These are phyloP conservation scores for Tausonia pullulans DNA, from an alignment of 1,284 basidiomycete genomes.

Conservation along the genomic window DNA sequence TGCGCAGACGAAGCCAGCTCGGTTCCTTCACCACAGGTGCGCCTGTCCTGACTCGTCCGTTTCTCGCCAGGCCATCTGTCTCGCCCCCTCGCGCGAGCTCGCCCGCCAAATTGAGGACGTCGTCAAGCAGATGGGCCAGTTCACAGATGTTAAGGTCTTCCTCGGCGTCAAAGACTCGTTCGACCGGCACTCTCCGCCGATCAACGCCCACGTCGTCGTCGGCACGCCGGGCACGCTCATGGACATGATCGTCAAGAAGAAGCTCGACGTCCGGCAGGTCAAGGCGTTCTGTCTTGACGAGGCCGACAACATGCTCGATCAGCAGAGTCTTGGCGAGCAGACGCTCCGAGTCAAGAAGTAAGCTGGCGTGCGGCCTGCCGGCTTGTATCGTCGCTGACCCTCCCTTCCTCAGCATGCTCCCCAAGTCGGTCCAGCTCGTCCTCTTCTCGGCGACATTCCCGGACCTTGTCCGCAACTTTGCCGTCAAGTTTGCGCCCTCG, in stretches of 20 bases:
- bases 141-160: constrained; percentile 80
- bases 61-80: constrained; percentile 61
- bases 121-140: constrained; percentile 87
- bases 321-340: constrained; percentile 93
- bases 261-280: constrained; percentile 58
- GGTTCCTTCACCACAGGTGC: neutral
- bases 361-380: constrained; percentile 24
- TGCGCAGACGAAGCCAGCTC: constrained; percentile 27
- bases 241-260: constrained; percentile 54
- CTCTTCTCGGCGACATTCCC: constrained; percentile 99
- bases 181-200: constrained; percentile 34
- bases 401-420: constrained; percentile 25
- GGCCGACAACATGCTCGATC: constrained; percentile 97
- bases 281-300: constrained; percentile 96
- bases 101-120: constrained; percentile 97
- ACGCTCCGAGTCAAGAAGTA: constrained; percentile 90
- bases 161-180: constrained; percentile 83
- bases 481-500: constrained; percentile 78
- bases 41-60: neutral
- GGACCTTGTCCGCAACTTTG: constrained; percentile 80
- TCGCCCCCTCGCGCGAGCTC: constrained; percentile 90
- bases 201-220: constrained; percentile 84
- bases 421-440: constrained; percentile 61
- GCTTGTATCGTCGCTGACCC: no score
- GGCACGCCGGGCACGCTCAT: constrained; percentile 94